These are phyloP conservation scores for Zanthoxylum bungeanum DNA, from an alignment of 345 rosid genomes.

Conservation along the genomic window DNA sequence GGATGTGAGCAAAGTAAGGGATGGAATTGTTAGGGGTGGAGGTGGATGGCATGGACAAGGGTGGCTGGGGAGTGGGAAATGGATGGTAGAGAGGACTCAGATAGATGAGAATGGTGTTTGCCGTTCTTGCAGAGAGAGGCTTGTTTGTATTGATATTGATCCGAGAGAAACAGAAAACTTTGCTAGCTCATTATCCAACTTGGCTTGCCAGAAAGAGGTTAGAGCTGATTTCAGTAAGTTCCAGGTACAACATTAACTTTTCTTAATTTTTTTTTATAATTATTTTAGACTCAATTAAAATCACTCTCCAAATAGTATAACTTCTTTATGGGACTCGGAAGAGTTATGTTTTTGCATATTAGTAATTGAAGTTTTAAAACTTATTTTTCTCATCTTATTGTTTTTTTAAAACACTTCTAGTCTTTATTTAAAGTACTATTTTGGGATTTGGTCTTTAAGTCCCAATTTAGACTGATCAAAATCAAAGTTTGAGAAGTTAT, in stretches of 20 bases:
- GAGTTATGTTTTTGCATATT: background rate
- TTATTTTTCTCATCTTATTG: background rate
- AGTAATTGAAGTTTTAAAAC: background rate
- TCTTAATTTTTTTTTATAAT: background rate
- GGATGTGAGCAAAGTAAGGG: constrained; percentile 53
- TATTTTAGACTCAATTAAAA: background rate
- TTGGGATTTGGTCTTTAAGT: background rate
- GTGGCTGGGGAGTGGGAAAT: constrained; percentile 80
- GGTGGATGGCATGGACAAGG: constrained; percentile 99
- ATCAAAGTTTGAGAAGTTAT: background rate
- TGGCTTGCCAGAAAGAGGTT: constrained; percentile 66
- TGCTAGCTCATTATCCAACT: constrained; percentile 56
- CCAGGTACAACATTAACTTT: constrained; percentile 41
- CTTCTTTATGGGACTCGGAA: background rate
- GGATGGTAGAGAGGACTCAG: constrained; percentile 68
- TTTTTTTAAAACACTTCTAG: too few relatives aligned
- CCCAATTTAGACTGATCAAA: background rate
- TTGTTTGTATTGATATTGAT: constrained; percentile 91
- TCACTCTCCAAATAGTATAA: constrained; percentile 6
- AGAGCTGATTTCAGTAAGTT: constrained; percentile 53
- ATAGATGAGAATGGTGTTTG: constrained; percentile 74
- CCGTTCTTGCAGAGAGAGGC: constrained; percentile 67
- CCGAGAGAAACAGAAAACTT: constrained; percentile 75
- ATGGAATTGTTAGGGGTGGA: constrained; percentile 67
- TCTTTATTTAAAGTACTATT: background rate